Conservation (phyloP, 139 green algal genomes). For the Zygnema cylindricum region DNA sequence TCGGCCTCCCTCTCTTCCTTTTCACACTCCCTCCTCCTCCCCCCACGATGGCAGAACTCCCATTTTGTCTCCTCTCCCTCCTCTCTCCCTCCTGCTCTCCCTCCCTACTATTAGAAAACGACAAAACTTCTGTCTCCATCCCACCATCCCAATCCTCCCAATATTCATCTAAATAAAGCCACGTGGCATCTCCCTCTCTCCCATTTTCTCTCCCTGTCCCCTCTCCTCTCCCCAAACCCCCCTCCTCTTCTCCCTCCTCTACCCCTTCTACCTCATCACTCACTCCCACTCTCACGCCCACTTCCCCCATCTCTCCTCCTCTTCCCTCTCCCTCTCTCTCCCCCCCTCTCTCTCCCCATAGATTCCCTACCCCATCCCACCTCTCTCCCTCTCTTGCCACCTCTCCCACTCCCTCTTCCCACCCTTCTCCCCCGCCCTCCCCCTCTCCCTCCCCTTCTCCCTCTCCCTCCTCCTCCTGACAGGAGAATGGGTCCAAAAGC, state of each 20-base stretch:
- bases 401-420: neutral
- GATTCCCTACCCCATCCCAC: neutral
- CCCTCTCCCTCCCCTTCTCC: neutral
- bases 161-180: too few species aligned
- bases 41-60: too few species aligned
- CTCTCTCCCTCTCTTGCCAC: neutral
- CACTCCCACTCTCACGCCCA: neutral
- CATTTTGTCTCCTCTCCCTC: too few species aligned
- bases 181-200: too few species aligned
- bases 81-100: too few species aligned
- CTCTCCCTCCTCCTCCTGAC: neutral
- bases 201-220: too few species aligned
- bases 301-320: neutral
- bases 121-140: too few species aligned
- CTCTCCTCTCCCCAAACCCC: neutral
- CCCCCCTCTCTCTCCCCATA: conserved; percentile 11
- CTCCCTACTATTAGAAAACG: too few species aligned
- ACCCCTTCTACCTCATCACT: neutral
- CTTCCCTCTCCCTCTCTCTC: conserved; percentile 3
- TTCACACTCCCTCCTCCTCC: neutral
- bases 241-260: neutral
- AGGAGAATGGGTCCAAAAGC: neutral
- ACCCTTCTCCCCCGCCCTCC: neutral
- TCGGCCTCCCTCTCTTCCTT: neutral
- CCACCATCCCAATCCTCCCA: too few species aligned